Evolutionary conservation across 169 alveolate species (phyloP).

Genomic region (Eimeria falciformis): DNA sequence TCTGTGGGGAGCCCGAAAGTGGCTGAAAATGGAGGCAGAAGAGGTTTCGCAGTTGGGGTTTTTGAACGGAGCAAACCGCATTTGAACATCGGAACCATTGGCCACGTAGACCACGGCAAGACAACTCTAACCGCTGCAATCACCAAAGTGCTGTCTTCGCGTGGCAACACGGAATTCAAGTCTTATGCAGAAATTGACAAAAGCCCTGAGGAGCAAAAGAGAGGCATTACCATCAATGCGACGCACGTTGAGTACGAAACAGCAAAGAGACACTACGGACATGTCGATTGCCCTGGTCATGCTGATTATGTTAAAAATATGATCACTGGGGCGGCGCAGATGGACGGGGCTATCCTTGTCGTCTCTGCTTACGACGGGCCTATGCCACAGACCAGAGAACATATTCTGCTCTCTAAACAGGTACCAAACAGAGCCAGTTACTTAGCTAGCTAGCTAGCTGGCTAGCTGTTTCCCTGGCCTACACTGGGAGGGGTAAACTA

Average conservation of each 20-base stretch:
- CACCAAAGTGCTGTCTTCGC: constrained; percentile 87
- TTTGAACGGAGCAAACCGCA: constrained; percentile 95
- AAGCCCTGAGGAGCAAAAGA: constrained; percentile 96
- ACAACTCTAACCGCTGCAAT: constrained; percentile 97
- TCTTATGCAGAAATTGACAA: constrained; percentile 87
- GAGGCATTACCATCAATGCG: constrained; percentile 95
- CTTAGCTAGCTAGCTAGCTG: background rate
- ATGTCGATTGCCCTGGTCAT: constrained; percentile 92
- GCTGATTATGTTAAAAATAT: constrained; percentile 97
- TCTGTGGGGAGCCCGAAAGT: too few species aligned
- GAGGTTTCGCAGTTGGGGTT: background rate
- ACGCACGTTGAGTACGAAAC: constrained; percentile 92
- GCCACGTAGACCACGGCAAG: constrained; percentile 98
- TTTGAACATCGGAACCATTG: constrained; percentile 97
- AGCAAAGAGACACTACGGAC: constrained; percentile 82
- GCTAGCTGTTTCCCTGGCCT: too few species aligned
- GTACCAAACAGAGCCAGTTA: constrained; percentile 72
- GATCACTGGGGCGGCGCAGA: constrained; percentile 97
- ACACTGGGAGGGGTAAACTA: too few species aligned
- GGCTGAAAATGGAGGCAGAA: too few species aligned
- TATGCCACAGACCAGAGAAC: constrained; percentile 96
- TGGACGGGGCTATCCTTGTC: constrained; percentile 96
- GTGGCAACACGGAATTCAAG: constrained; percentile 83
- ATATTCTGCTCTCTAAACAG: constrained; percentile 92
- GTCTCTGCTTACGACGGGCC: constrained; percentile 97